phyloP scores from a whole-genome alignment of 2,329 filamentous ascomycete species.

The Pseudogymnoascus sp. region DNA sequence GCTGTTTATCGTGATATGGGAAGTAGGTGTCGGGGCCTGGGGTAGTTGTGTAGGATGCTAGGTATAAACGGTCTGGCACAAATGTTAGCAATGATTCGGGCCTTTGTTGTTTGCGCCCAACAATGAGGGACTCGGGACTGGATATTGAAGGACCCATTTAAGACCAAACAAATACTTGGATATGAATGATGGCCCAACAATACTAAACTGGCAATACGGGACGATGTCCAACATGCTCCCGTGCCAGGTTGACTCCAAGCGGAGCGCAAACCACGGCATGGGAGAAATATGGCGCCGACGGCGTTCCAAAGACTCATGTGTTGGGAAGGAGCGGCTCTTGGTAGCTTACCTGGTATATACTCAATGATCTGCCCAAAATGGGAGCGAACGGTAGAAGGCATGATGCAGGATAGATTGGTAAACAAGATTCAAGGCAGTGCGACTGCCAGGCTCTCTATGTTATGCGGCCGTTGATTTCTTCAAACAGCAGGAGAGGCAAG shows the following conservation, averaged over 20 bases:
- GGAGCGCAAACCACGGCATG: neutral
- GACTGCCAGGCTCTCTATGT: slow-evolving; percentile 2
- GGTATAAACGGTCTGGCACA: slow-evolving; percentile 76
- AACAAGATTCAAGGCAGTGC: neutral
- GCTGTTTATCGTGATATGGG: slow-evolving; percentile 59
- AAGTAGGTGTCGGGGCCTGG: slow-evolving; percentile 79
- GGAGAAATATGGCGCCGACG: slow-evolving; percentile 4
- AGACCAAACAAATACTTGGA: slow-evolving; percentile 5
- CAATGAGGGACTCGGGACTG: neutral
- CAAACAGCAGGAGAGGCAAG: neutral
- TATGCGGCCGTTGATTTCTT: neutral
- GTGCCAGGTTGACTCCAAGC: neutral
- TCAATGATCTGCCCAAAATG: slow-evolving; percentile 86
- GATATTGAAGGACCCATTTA: slow-evolving; percentile 5
- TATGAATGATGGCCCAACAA: neutral
- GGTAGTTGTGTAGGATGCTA: slow-evolving; percentile 80
- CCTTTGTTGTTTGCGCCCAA: slow-evolving; percentile 5
- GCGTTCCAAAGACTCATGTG: neutral
- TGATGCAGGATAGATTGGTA: slow-evolving; percentile 27
- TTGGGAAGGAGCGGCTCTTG: neutral
- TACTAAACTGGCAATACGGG: neutral
- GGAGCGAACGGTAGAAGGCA: slow-evolving; percentile 42
- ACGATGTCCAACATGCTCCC: neutral
- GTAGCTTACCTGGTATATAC: slow-evolving; percentile 79
- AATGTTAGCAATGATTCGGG: slow-evolving; percentile 31